phyloP scores from a whole-genome alignment of 176 grass and related monocot species.

The Oryza glaberrima region DNA sequence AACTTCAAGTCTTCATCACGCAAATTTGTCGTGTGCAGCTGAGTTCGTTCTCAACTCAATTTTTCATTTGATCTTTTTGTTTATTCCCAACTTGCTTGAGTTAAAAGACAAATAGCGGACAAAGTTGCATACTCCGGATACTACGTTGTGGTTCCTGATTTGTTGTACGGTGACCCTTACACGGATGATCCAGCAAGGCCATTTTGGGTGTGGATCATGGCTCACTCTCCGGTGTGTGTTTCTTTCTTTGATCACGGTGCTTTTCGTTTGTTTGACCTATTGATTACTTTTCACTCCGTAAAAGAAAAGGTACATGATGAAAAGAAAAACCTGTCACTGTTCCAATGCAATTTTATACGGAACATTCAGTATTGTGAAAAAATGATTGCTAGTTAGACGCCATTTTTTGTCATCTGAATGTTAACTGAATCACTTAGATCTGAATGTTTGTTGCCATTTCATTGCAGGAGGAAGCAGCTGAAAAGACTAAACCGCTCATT shows the following conservation, averaged over 20 bases:
- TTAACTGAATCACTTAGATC: background rate
- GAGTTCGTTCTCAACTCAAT: background rate
- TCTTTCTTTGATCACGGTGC: background rate
- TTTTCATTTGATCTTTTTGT: background rate
- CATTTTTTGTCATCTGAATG: background rate
- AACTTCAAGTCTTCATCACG: no score
- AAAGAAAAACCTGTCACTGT: background rate
- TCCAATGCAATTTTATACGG: background rate
- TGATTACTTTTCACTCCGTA: background rate
- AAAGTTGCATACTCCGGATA: constrained; percentile 54
- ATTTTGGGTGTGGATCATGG: constrained; percentile 51
- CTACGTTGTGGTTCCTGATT: constrained; percentile 68
- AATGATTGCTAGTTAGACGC: no score
- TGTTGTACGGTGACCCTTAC: constrained; percentile 62
- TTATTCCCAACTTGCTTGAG: background rate
- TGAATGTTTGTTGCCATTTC: background rate
- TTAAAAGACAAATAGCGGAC: constrained; percentile 68
- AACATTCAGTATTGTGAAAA: background rate
- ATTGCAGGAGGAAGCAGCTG: constrained; percentile 29
- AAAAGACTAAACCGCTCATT: constrained; percentile 54
- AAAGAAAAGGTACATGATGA: background rate
- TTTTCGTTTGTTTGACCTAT: background rate
- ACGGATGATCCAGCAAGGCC: constrained; percentile 36
- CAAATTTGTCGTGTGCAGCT: background rate
- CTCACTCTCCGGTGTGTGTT: constrained; percentile 46